These are phyloP conservation scores for Tolypocladium guangdongense DNA, from an alignment of 2,329 filamentous ascomycete genomes.

Conservation along the genomic window DNA sequence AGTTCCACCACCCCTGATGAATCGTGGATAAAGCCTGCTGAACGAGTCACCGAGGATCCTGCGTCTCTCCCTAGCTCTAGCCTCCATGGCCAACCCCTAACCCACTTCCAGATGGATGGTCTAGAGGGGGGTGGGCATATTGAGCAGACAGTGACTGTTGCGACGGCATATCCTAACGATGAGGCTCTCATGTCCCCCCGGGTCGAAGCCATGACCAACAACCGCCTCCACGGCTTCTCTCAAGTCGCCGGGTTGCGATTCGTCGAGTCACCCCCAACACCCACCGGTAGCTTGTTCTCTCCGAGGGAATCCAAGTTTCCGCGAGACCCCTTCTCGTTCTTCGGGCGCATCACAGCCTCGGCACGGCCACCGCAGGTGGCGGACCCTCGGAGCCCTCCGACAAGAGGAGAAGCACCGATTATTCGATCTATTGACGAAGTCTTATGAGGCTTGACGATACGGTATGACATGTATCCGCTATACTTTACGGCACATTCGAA, in stretches of 20 bases:
- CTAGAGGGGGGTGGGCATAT: conserved; percentile 10
- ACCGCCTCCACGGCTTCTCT: conserved; percentile 43
- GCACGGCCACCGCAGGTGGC: conserved; percentile 38
- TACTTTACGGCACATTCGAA: neutral
- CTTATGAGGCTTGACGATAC: conserved; percentile 34
- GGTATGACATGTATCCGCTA: neutral
- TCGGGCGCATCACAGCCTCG: conserved; percentile 34
- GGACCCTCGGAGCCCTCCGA: conserved; percentile 66
- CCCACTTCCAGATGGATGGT: conserved; percentile 1
- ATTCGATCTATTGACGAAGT: conserved; percentile 69
- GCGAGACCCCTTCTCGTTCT: conserved; percentile 39
- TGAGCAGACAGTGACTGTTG: conserved; percentile 25
- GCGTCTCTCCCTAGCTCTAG: neutral
- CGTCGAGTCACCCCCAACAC: conserved; percentile 39
- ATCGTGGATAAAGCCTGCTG: conserved; percentile 25
- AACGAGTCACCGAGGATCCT: conserved; percentile 11
- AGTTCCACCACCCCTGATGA: conserved; percentile 6
- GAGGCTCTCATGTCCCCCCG: conserved; percentile 60
- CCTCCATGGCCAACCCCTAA: neutral
- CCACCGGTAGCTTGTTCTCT: conserved; percentile 42
- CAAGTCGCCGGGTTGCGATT: conserved; percentile 39
- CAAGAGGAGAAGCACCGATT: conserved; percentile 63
- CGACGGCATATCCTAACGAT: conserved; percentile 26
- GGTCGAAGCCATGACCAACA: conserved; percentile 60
- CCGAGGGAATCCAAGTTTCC: conserved; percentile 42